Percentiles rank a stretch among this genome's conserved stretches.
Conservation (phyloP, 306 rosid genomes). For the Cucumis sativus region Cucumber_9930_V3 NC_026659.2:8004001-8004500, state of each 20-base stretch:
- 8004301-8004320: not conserved
- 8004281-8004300: too few relatives aligned
- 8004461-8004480: slow-evolving; percentile 93
- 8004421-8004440: slow-evolving; percentile 90
- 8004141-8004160: slow-evolving; percentile 86
- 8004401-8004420: slow-evolving; percentile 90
- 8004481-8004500: slow-evolving; percentile 97
- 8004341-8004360: not conserved
- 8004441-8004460: slow-evolving; percentile 96
- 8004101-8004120: slow-evolving; percentile 94
- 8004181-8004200: slow-evolving; percentile 95
- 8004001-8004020: slow-evolving; percentile 47
- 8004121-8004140: slow-evolving; percentile 87
- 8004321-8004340: not conserved
- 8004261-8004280: not conserved
- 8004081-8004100: slow-evolving; percentile 90
- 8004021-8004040: slow-evolving; percentile 96
- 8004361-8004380: slow-evolving; percentile 23
- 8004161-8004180: slow-evolving; percentile 90
- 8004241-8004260: not conserved
- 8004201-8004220: slow-evolving; percentile 89
- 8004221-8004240: slow-evolving; percentile 94
- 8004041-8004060: slow-evolving; percentile 93
- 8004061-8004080: slow-evolving; percentile 95
- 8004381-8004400: slow-evolving; percentile 79